Evolutionary conservation across 805 yeast species (phyloP).

Genomic region (Wickerhamomyces ciferrii): DNA sequence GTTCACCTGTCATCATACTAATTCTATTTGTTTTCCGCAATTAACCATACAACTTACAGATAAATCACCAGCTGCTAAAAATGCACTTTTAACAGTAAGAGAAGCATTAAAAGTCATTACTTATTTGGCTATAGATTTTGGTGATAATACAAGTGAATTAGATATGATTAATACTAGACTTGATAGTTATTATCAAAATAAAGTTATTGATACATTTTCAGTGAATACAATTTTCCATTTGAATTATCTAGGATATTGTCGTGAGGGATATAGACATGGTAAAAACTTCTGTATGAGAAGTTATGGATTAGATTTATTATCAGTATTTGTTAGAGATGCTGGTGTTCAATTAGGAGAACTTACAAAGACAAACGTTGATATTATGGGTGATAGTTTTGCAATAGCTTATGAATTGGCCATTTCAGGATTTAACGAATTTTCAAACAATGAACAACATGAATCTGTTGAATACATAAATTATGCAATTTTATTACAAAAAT

Average conservation of each 20-base stretch:
- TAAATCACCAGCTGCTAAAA: constrained; percentile 29
- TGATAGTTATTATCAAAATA: constrained; percentile 21
- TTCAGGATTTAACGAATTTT: constrained; percentile 20
- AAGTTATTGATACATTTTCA: constrained; percentile 40
- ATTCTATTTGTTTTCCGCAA: constrained; percentile 36
- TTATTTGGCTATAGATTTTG: constrained; percentile 40
- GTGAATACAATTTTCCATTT: constrained; percentile 35
- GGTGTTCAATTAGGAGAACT: constrained; percentile 39
- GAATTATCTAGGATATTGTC: constrained; percentile 45
- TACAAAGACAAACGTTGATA: constrained; percentile 33
- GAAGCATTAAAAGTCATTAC: constrained; percentile 40
- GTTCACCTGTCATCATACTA: constrained; percentile 26
- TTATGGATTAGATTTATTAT: constrained; percentile 41
- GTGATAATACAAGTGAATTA: constrained; percentile 16
- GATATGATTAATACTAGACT: constrained; percentile 15
- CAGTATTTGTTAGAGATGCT: constrained; percentile 44
- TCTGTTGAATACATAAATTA: constrained; percentile 15
- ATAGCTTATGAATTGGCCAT: constrained; percentile 32
- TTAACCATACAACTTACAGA: constrained; percentile 34
- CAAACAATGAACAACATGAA: constrained; percentile 10
- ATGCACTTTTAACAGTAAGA: constrained; percentile 27
- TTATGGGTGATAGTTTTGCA: constrained; percentile 36
- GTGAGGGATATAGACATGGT: constrained; percentile 22
- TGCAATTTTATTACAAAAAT: constrained; percentile 20
- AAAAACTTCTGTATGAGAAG: constrained; percentile 27